Base-by-base conservation (phyloP, 2,329 filamentous ascomycete genomes). In the Myriosclerotinia curreyana region DNA sequence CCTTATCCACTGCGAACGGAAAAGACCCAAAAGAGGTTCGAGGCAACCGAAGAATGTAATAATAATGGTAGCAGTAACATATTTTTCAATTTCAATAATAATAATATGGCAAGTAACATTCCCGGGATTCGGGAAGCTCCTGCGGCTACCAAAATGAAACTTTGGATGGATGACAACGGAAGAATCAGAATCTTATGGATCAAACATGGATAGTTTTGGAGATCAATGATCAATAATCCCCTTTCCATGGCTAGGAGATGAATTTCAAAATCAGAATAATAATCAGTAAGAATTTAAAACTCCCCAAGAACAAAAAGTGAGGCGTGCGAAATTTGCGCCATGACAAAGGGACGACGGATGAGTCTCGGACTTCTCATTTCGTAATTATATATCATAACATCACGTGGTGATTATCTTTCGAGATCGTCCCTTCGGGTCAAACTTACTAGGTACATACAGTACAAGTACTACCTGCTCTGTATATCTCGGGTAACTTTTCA, bases 131-230 rank as follows among this genome's bases (percentile, higher is more conserved):
- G 15, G 5, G 46, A 36, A 22, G 49, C n/a, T 49, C n/a, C 44
- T 49, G 44, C 20, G 44, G 22, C 14, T 49, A 38, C 36, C 8
- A 20, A 50, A 46, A 54, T 62, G 60, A 62, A 62, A 62, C 50
- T 38, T 55, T 53, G 25, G 28, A n/a, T 40, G 60, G 28, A 42
- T 42, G 8, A 34, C 44, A 20, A 38, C n/a, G 40, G 49, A 54
- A 22, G 60, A 46, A 14, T n/a, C n/a, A n/a, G n/a, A n/a, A n/a
- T n/a, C n/a, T n/a, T 54, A 62, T 62, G 28, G 60, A 54, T 54
- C 60, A 62, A 62, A 62, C 49, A 53, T 62, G 50, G 50, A 62
- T 62, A 62, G 50, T 55, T 55, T 62, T 12, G 60, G 40, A 62
- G 59, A 61, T 61, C 59, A 40, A 40, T 28, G n/a, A n/a, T n/a